Evolutionary conservation across 2,329 filamentous ascomycete species (phyloP).

Genomic region (Talaromyces sp.): DNA sequence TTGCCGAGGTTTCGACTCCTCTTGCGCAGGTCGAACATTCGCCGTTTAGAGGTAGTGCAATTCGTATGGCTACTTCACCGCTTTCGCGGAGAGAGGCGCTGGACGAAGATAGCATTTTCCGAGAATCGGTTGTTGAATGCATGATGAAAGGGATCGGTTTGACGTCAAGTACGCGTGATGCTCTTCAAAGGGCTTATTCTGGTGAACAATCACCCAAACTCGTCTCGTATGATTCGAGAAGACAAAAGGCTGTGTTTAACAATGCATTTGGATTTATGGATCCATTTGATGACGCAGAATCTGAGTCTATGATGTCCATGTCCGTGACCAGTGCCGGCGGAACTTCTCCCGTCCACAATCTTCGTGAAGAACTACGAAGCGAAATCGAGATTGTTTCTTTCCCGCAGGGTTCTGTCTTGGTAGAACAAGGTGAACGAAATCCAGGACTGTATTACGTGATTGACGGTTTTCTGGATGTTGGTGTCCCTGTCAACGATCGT

Average conservation of each 20-base stretch:
- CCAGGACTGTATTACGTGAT: slow-evolving; percentile 96
- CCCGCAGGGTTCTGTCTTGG: slow-evolving; percentile 85
- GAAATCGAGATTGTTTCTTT: slow-evolving; percentile 98
- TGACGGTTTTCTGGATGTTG: slow-evolving; percentile 92
- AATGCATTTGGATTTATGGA: slow-evolving; percentile 93
- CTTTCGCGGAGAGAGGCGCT: slow-evolving; percentile 71
- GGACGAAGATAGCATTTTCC: slow-evolving; percentile 83
- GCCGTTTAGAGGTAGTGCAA: slow-evolving; percentile 30
- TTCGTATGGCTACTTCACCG: slow-evolving; percentile 25
- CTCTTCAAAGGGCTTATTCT: slow-evolving; percentile 62
- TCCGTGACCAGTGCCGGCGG: slow-evolving; percentile 62
- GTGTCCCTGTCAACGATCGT: slow-evolving; percentile 68
- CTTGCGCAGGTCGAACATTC: slow-evolving; percentile 41
- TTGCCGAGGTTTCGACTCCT: slow-evolving; percentile 2
- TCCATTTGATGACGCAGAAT: slow-evolving; percentile 81
- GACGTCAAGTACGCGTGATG: slow-evolving; percentile 58
- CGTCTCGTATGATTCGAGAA: slow-evolving; percentile 73
- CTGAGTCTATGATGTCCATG: slow-evolving; percentile 69
- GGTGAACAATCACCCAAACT: slow-evolving; percentile 80
- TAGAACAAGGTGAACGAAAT: slow-evolving; percentile 95
- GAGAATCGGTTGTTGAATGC: slow-evolving; percentile 85
- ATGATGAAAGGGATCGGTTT: slow-evolving; percentile 93
- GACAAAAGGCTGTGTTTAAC: slow-evolving; percentile 72
- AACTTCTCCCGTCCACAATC: slow-evolving; percentile 57
- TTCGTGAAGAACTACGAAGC: slow-evolving; percentile 76